Conservation (phyloP, 768 basidiomycete genomes). For the Podaxis sp. region DNA sequence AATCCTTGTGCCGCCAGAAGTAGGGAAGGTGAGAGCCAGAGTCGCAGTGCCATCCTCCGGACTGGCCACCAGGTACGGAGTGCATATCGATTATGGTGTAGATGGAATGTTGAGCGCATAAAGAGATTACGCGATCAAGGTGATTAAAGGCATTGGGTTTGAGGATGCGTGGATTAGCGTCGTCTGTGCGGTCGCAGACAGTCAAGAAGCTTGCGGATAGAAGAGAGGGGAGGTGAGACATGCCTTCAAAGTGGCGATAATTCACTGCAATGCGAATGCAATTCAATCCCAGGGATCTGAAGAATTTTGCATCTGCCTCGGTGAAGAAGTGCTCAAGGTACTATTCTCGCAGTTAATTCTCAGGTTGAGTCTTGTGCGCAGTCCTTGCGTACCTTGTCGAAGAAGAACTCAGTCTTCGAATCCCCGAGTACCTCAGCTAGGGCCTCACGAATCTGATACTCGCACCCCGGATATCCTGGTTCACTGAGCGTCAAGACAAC, state of each 20-base stretch:
- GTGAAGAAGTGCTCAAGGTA: slow-evolving; percentile 85
- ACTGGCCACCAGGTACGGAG: slow-evolving; percentile 71
- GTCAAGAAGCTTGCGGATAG: neutral
- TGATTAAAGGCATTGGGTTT: slow-evolving; percentile 76
- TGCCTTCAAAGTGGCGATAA: slow-evolving; percentile 70
- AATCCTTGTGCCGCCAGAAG: slow-evolving; percentile 82
- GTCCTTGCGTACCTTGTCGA: slow-evolving; percentile 60
- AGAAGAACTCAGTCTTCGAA: slow-evolving; percentile 74
- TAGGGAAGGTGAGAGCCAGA: slow-evolving; percentile 61
- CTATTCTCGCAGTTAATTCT: slow-evolving; percentile 28
- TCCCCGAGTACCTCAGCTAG: slow-evolving; percentile 64
- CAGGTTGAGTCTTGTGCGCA: neutral
- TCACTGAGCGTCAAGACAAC: neutral
- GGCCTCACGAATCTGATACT: slow-evolving; percentile 72
- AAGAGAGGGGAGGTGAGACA: neutral
- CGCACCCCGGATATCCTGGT: slow-evolving; percentile 75
- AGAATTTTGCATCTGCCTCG: slow-evolving; percentile 73
- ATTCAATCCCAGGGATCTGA: slow-evolving; percentile 76
- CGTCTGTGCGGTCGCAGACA: slow-evolving; percentile 35
- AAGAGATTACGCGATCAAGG: slow-evolving; percentile 75
- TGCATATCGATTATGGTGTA: slow-evolving; percentile 84
- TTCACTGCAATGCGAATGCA: slow-evolving; percentile 77
- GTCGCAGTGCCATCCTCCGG: slow-evolving; percentile 82
- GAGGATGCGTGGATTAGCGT: slow-evolving; percentile 76
- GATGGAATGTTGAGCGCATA: slow-evolving; percentile 71